Evolutionary conservation across 2,329 filamentous ascomycete genomes (phyloP).

Genomic region (Neonectria sp.): DNA sequence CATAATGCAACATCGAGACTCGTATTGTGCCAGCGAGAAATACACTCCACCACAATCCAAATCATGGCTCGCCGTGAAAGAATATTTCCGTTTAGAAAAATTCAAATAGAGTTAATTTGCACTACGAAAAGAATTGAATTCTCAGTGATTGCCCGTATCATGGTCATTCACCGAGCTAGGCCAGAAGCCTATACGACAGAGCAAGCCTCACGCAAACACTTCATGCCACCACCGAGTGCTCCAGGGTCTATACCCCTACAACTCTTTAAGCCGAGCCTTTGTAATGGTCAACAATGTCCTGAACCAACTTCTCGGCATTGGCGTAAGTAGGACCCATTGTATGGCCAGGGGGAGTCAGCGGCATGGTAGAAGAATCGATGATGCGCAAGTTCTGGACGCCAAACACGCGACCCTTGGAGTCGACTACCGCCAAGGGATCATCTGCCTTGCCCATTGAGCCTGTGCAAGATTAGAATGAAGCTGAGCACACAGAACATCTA

Average conservation of each 20-base stretch:
- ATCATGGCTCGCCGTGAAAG: slow-evolving; percentile 5
- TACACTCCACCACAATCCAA: neutral
- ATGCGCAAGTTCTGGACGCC: slow-evolving; percentile 35
- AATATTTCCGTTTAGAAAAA: neutral
- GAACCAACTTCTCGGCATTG: slow-evolving; percentile 39
- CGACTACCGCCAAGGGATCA: slow-evolving; percentile 37
- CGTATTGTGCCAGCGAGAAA: slow-evolving; percentile 1
- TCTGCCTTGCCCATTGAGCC: slow-evolving; percentile 41
- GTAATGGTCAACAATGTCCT: slow-evolving; percentile 8
- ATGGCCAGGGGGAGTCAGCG: slow-evolving; percentile 35
- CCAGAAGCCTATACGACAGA: slow-evolving; percentile 4
- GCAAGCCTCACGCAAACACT: slow-evolving; percentile 6
- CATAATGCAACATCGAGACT: neutral
- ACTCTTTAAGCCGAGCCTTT: neutral
- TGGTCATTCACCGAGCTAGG: slow-evolving; percentile 3
- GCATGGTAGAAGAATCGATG: slow-evolving; percentile 30
- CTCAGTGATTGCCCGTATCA: neutral
- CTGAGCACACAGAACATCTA: slow-evolving; percentile 1
- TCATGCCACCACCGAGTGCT: slow-evolving; percentile 1
- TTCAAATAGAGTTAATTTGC: neutral
- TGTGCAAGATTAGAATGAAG: slow-evolving; percentile 29
- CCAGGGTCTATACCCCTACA: neutral
- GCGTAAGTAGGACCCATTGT: slow-evolving; percentile 35
- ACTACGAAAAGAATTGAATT: slow-evolving; percentile 2
- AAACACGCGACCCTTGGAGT: slow-evolving; percentile 37